Conservation (phyloP, 352 stramenopile genomes). For the Globisporangium spinosum region DNA sequence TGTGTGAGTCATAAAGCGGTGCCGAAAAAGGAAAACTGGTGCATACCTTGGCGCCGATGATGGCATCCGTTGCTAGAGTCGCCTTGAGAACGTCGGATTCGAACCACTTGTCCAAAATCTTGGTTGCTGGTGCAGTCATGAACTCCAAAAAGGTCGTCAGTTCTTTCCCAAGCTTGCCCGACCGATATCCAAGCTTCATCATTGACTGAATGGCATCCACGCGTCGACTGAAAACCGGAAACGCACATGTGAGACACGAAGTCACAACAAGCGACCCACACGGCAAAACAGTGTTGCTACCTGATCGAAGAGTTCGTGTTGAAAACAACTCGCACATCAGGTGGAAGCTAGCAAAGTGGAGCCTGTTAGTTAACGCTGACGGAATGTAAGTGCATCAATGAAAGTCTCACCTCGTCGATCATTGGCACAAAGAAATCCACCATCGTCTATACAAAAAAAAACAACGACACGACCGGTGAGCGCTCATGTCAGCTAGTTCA, state of each 20-base stretch:
- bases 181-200: constrained; percentile 56
- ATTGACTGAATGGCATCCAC: constrained; percentile 68
- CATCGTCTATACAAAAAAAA: constrained; percentile 39
- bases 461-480: not conserved
- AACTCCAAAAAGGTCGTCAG: constrained; percentile 85
- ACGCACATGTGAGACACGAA: no score
- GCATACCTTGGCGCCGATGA: constrained; percentile 84
- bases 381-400: not conserved
- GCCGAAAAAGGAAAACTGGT: not conserved
- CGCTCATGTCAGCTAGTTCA: not conserved
- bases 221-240: constrained; percentile 30
- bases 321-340: constrained; percentile 69
- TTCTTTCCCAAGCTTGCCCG: constrained; percentile 64
- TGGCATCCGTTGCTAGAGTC: constrained; percentile 89
- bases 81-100: constrained; percentile 88
- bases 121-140: constrained; percentile 81
- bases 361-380: not conserved
- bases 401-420: constrained; percentile 65
- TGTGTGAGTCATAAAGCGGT: not conserved
- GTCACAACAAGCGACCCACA: no score
- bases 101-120: constrained; percentile 90
- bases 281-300: not conserved
- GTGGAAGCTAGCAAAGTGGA: constrained; percentile 38
- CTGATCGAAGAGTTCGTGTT: constrained; percentile 41
- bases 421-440: constrained; percentile 81